These are phyloP conservation scores for Sporothrix globosa DNA, from an alignment of 2,329 filamentous ascomycete genomes.

Conservation along the genomic window DNA sequence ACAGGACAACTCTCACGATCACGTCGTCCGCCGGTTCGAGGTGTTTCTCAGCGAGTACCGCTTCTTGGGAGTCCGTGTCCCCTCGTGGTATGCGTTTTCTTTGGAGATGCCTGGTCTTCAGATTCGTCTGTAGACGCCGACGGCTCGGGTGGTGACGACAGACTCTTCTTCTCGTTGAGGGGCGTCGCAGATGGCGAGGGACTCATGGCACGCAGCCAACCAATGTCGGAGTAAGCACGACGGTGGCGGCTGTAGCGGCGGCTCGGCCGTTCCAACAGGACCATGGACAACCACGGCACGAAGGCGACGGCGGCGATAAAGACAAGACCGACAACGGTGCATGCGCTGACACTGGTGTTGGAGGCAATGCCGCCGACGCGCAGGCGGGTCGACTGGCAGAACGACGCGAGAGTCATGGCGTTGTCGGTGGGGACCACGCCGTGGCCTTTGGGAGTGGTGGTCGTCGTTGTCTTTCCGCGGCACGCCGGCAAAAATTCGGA, in stretches of 20 bases:
- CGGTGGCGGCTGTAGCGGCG: conserved; percentile 17
- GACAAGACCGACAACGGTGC: conserved; percentile 17
- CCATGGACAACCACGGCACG: conserved; percentile 33
- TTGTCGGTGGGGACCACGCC: neutral
- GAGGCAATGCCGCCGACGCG: neutral
- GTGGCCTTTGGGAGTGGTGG: neutral
- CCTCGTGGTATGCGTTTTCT: neutral
- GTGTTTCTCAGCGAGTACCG: neutral
- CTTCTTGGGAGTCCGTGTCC: conserved; percentile 3
- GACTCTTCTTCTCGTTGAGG: neutral
- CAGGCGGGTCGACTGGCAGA: conserved; percentile 4
- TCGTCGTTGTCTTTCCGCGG: neutral
- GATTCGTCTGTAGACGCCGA: neutral
- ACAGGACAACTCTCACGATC: neutral
- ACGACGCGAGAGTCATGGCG: neutral
- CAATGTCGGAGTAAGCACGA: conserved; percentile 12
- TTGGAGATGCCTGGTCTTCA: conserved; percentile 8
- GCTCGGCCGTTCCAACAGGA: conserved; percentile 22
- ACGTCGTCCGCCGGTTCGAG: neutral
- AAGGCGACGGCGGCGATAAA: conserved; percentile 23
- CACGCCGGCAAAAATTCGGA: neutral
- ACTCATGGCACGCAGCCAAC: conserved; percentile 3
- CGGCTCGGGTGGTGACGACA: conserved; percentile 12
- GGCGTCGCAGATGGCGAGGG: neutral
- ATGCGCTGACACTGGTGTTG: conserved; percentile 17